Conservation (phyloP, 1,284 basidiomycete genomes). For the Pyrrhoderma noxium region DNA sequence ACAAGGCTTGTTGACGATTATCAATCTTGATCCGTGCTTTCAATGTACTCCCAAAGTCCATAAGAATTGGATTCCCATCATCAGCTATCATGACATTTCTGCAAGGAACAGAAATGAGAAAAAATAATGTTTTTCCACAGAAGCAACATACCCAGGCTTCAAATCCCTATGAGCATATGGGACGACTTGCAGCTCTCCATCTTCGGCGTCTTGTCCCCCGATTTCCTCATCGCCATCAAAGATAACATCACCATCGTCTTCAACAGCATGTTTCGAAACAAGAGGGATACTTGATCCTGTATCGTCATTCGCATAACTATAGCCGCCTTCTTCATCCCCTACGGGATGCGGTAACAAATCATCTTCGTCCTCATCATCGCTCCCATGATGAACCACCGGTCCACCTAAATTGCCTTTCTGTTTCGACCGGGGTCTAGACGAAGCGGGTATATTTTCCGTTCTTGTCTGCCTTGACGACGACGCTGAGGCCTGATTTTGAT, state of each 20-base stretch:
- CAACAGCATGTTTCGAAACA: constrained; percentile 42
- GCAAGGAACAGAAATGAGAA: constrained; percentile 1
- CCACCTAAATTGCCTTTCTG: constrained; percentile 24
- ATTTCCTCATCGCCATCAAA: constrained; percentile 76
- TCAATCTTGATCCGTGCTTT: constrained; percentile 75
- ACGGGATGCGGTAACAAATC: constrained; percentile 66
- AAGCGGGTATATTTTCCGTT: constrained; percentile 23
- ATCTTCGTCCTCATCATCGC: constrained; percentile 45
- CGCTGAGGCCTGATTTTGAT: constrained; percentile 22
- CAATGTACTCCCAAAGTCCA: constrained; percentile 94
- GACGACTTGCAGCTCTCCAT: constrained; percentile 48
- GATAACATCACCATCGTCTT: constrained; percentile 51
- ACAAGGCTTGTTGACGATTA: constrained; percentile 77
- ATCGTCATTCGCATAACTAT: constrained; percentile 51
- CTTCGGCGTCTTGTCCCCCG: constrained; percentile 27
- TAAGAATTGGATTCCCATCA: constrained; percentile 85
- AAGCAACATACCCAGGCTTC: constrained; percentile 77
- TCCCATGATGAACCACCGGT: constrained; percentile 22
- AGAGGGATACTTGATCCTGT: constrained; percentile 35
- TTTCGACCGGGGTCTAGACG: constrained; percentile 17
- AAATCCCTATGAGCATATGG: constrained; percentile 97
- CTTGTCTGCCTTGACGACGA: constrained; percentile 22
- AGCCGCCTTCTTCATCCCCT: constrained; percentile 62
- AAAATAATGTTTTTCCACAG: neutral
- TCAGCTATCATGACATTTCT: constrained; percentile 97